These are phyloP conservation scores for Xerocomellus amylosporus DNA, from an alignment of 768 basidiomycete genomes.

Conservation along the genomic window DNA sequence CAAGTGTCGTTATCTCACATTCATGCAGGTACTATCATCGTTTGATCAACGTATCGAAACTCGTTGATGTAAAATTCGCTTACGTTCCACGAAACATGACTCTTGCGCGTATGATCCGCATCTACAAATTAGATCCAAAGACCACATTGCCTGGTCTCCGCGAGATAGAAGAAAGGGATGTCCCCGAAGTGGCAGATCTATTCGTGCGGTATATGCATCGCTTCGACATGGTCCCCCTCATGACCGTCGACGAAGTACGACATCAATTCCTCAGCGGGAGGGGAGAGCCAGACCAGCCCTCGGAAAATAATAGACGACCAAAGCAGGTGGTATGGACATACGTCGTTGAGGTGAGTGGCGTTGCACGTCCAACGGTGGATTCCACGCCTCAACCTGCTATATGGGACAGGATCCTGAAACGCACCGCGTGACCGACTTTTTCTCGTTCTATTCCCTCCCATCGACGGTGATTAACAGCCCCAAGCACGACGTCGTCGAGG, in stretches of 20 bases:
- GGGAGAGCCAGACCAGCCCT: constrained; percentile 48
- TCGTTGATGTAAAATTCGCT: constrained; percentile 89
- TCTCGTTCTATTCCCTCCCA: constrained; percentile 96
- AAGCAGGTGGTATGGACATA: constrained; percentile 95
- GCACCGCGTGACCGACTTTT: constrained; percentile 87
- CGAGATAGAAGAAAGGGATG: constrained; percentile 83
- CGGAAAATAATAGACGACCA: constrained; percentile 43
- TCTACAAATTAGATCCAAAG: constrained; percentile 61
- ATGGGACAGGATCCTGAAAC: constrained; percentile 69
- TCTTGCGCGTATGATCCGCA: constrained; percentile 82
- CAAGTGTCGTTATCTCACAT: constrained; percentile 4
- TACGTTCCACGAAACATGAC: constrained; percentile 84
- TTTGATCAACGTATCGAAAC: constrained; percentile 85
- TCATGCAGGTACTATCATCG: constrained; percentile 82
- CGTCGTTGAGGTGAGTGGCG: constrained; percentile 76
- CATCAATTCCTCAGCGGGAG: constrained; percentile 89
- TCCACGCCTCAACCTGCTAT: neutral
- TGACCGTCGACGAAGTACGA: constrained; percentile 71
- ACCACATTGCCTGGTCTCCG: constrained; percentile 64
- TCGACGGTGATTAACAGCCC: constrained; percentile 82
- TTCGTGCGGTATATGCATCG: constrained; percentile 77
- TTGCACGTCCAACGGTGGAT: constrained; percentile 9
- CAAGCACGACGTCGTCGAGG: constrained; percentile 76
- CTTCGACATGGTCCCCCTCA: constrained; percentile 78
- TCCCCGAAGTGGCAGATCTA: constrained; percentile 66